Evolutionary conservation across 768 basidiomycete species (phyloP), one percentile per base, ranked within the genome.

Genomic region (Hortiboletus flavorubellus): DNA sequence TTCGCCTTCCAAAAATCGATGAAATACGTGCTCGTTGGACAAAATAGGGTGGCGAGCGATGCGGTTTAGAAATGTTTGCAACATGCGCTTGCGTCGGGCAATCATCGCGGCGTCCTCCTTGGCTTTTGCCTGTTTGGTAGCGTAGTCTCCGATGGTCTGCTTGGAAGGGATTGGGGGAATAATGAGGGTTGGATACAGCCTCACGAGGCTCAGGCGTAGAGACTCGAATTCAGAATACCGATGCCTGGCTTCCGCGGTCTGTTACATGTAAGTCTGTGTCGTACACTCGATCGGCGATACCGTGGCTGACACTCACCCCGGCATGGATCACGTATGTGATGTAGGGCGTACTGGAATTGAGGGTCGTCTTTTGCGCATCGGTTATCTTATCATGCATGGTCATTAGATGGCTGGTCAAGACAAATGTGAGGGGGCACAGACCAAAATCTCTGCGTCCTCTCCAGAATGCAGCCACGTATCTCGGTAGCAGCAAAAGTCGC

Each of bases 181-280:
- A 65, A 99, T 98, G 62, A 95, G 75, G 9, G 95, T 97, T 0
- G 97, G 97, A 69, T 99, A 97, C 43, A 99, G 79, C 65, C 86
- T 93, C 48, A 84, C 79, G 46, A 99, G 82, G 58, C 80, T 89
- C 49, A 81, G 79, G 49, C 97, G 86, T 39, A 99, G 77, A 23
- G 93, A 93, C 73, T 98, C 93, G 72, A 99, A 99, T 70, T 98
- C 94, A 3, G 96, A 98, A 72, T 99, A 99, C 40, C 97, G 85
- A 63, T 97, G 91, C 34, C 85, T 82, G 11, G 93, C 85, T 64
- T 92, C 87, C 8, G 85, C 80, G 60, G 79, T 84, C 96, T 98
- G 59, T 66, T 54, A 31, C 46, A 39, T 38, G 58, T 49, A 52
- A 56, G 64, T 33, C 23, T 46, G 46, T 35, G 49, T 56, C 54